These are phyloP conservation scores for Metarhizium robertsii DNA, from an alignment of 2,329 filamentous ascomycete genomes.

Conservation along the genomic window DNA sequence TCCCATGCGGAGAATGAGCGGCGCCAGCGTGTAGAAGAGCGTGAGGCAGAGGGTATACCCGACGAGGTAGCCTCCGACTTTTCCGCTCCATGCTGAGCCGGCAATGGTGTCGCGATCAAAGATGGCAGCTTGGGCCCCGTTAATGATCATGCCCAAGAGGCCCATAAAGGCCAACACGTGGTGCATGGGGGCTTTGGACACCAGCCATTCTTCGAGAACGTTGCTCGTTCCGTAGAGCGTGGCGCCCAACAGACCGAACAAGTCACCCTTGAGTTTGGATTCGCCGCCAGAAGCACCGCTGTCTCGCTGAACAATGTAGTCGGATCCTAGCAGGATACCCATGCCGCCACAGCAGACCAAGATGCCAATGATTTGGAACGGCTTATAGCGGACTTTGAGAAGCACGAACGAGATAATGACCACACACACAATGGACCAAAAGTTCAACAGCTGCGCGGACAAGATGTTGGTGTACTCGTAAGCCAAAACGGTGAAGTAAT, in stretches of 20 bases:
- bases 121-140: constrained; percentile 81
- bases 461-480: constrained; percentile 90
- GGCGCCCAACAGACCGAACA: constrained; percentile 83
- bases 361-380: constrained; percentile 78
- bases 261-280: constrained; percentile 71
- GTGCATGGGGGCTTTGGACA: constrained; percentile 77
- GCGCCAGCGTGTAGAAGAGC: constrained; percentile 82
- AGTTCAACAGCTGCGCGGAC: constrained; percentile 92
- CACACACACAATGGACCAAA: constrained; percentile 95
- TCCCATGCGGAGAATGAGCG: constrained; percentile 80
- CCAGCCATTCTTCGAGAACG: constrained; percentile 89
- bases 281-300: constrained; percentile 61
- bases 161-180: constrained; percentile 90
- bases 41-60: constrained; percentile 79
- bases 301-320: constrained; percentile 64
- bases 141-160: constrained; percentile 82
- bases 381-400: constrained; percentile 81
- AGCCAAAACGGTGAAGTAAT: constrained; percentile 94
- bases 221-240: constrained; percentile 88
- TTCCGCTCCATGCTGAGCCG: constrained; percentile 8
- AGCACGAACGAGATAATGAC: constrained; percentile 75
- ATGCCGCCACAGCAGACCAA: constrained; percentile 84
- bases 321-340: constrained; percentile 76
- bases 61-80: constrained; percentile 69
- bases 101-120: constrained; percentile 58